Conservation (phyloP, 495 filamentous ascomycete species). For the Thermothielavioides terrestris region DNA sequence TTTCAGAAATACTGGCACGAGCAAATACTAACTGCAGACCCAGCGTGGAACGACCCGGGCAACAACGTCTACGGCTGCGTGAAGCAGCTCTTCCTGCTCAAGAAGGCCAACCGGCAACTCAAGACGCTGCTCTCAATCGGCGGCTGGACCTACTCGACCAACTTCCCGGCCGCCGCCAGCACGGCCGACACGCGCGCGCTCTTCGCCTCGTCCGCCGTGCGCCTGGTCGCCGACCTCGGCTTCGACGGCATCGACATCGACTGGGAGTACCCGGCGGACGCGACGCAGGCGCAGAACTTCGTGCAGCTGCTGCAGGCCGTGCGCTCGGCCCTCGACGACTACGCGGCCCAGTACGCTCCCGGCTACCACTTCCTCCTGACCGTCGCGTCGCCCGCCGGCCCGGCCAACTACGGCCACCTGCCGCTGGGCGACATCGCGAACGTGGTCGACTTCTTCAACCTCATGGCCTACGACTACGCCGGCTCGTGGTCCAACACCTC, state of each 20-base stretch:
- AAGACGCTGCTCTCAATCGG: constrained; percentile 84
- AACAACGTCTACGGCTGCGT: constrained; percentile 72
- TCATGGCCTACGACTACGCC: constrained; percentile 71
- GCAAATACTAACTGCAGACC: too few species aligned
- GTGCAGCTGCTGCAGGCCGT: constrained; percentile 61
- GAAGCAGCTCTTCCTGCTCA: constrained; percentile 81
- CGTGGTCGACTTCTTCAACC: constrained; percentile 76
- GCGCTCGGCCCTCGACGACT: constrained; percentile 55
- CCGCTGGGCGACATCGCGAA: constrained; percentile 56
- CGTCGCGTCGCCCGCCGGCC: constrained; percentile 54
- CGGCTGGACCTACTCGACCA: constrained; percentile 78
- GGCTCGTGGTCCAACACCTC: constrained; percentile 57
- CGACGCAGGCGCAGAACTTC: constrained; percentile 57
- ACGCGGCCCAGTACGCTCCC: constrained; percentile 41
- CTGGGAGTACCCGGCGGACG: constrained; percentile 50
- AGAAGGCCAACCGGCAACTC: constrained; percentile 74
- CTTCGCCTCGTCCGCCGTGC: constrained; percentile 59
- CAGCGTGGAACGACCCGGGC: constrained; percentile 40
- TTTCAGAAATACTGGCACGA: too few species aligned
- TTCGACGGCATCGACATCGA: constrained; percentile 43
- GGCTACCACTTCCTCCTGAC: constrained; percentile 63
- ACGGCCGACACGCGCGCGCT: constrained; percentile 44
- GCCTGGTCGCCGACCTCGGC: constrained; percentile 54
- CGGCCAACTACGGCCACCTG: constrained; percentile 59
- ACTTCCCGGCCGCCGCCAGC: constrained; percentile 63